Base-by-base conservation (phyloP, 1,284 basidiomycete species). In the Ceratobasidium sp. region DNA sequence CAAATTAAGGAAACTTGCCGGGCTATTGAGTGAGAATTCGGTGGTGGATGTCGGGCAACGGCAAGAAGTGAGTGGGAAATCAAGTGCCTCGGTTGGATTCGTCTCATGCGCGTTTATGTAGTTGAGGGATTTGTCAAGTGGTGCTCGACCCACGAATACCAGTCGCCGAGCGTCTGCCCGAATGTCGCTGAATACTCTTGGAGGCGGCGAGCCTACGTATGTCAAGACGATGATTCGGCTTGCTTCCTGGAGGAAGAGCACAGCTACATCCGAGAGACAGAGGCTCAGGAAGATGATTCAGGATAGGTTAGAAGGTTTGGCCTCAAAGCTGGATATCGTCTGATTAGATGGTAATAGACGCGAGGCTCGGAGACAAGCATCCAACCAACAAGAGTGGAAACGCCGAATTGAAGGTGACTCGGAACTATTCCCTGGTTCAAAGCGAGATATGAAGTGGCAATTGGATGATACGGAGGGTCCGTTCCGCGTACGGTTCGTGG, bases 391-490 rank as follows among this genome's bases (percentile, higher is more conserved):
- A 23, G 85, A 89, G 62, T 87, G 87, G 83, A 78, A 83, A 0
- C 75, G 82, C 39, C 74, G 83, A 16, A 77, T 88, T 27, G 83
- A 83, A 0, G 85, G 84, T 0, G 93, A 95, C 75, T 84, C 90
- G 21, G 91, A 91, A 0, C 75, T 95, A 25, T 67, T 67, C 33
- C 64, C 64, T 14, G 64, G 64, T 9, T 67, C 41, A n/a, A 67
- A 56, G 44, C 39, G 53, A 78, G 25, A 76, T 77, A 9, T 82
- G 81, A 76, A 82, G 9, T 95, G 92, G 91, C 80, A 87, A 56
- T 77, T 94, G 39, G 93, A 95, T 72, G 92, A 94, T 72, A 94
- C 91, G 5, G 93, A 95, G 75, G 93, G 93, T 0, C 93, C 93
- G 2, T 84, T 90, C 74, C 84, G 93, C 58, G 88, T 90, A 70